Conservation (phyloP, 179 eudicot genomes). For the Carnegiea gigantea region DNA sequence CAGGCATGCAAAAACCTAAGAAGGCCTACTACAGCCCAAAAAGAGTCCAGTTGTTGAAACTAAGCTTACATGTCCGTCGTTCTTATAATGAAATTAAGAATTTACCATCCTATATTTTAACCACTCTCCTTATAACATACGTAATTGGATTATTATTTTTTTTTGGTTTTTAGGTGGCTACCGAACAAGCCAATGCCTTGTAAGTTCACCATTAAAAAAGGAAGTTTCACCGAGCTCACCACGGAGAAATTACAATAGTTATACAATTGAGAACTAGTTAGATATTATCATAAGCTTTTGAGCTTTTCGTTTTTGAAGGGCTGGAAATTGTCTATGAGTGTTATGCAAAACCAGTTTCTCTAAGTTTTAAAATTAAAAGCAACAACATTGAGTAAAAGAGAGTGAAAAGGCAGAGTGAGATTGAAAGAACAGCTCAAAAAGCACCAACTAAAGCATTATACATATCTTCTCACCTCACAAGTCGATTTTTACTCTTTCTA, state of each 20-base stretch:
- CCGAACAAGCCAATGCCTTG: background rate
- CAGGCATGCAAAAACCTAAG: background rate
- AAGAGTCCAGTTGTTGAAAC: background rate
- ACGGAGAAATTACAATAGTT: background rate
- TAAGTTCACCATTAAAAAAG: background rate
- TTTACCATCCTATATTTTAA: background rate
- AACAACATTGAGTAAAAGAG: too few species aligned
- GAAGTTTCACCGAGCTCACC: background rate
- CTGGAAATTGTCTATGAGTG: background rate
- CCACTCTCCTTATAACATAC: background rate
- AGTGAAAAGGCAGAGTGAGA: too few species aligned
- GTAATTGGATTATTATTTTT: background rate
- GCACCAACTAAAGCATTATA: too few species aligned
- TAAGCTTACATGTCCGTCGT: background rate
- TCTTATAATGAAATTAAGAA: too few species aligned
- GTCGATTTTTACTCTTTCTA: too few species aligned
- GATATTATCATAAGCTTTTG: background rate
- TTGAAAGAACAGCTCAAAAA: too few species aligned
- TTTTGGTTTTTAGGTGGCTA: background rate
- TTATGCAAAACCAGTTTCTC: too few species aligned
- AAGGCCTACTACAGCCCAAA: background rate
- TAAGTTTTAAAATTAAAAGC: too few species aligned
- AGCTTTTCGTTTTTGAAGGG: background rate
- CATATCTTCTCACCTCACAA: too few species aligned
- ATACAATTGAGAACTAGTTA: background rate